Evolutionary conservation across 2,329 filamentous ascomycete genomes (phyloP).

Genomic region (Knoxdaviesia capensis): DNA sequence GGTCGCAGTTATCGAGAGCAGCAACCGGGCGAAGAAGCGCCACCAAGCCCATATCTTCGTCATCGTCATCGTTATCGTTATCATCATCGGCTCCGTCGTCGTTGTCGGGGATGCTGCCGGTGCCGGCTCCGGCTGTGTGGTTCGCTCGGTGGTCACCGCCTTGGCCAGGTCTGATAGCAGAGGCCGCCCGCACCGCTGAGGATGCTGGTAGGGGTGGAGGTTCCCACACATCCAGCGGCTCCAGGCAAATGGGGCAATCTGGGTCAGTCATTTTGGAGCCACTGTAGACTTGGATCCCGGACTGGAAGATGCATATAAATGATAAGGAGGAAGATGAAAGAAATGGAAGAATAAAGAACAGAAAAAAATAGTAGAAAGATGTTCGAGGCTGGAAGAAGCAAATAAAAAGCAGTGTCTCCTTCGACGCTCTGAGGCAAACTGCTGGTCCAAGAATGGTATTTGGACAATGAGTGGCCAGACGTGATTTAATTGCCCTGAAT

Average conservation of each 20-base stretch:
- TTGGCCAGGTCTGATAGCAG: neutral
- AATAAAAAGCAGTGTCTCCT: no score
- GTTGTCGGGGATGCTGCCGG: no score
- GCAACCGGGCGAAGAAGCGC: conserved; percentile 18
- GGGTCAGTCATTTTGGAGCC: conserved; percentile 28
- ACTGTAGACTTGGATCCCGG: conserved; percentile 14
- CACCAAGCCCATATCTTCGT: conserved; percentile 8
- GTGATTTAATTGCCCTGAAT: no score
- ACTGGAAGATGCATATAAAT: conserved; percentile 28
- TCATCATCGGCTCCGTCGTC: no score
- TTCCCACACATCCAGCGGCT: conserved; percentile 24
- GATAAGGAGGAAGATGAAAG: conserved; percentile 8
- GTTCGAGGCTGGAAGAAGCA: no score
- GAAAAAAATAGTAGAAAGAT: conserved; percentile 1
- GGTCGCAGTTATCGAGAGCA: conserved; percentile 57
- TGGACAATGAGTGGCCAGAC: no score
- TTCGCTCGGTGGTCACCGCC: no score
- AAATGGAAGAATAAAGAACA: conserved; percentile 6
- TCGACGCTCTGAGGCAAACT: no score
- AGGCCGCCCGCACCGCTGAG: neutral
- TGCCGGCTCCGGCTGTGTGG: no score
- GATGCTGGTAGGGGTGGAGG: conserved; percentile 3
- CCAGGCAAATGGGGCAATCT: conserved; percentile 52
- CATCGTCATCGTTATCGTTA: neutral
- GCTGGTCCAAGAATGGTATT: no score